Base-by-base conservation (phyloP, 2,329 filamentous ascomycete genomes). In the Helicocarpus griseus region DNA sequence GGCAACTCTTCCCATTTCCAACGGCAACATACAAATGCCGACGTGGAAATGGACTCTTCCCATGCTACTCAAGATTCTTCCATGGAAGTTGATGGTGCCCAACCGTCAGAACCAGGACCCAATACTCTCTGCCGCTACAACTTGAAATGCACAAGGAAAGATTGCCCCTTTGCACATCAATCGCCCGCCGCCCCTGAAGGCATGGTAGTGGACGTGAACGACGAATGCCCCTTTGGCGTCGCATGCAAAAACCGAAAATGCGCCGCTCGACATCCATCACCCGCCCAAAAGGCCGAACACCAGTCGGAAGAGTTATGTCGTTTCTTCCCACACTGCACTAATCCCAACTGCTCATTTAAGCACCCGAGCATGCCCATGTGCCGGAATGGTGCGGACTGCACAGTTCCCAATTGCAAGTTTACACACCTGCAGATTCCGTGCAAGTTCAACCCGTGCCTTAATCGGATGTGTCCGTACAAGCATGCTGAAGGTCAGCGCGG, bases 201-300 rank as follows among this genome's bases (percentile, higher is more conserved):
- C 26, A 80, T 79, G 2, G 78, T 83, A 0, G 77, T 97, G 53
- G 93, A 97, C 66, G 77, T 90, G 58, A 80, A 77, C 53, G 89
- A 95, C 62, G 76, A 79, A 17, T 98, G 93, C 73, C 79, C 79
- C 17, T 97, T 87, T 61, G 91, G 89, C 19, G 89, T 83, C 2
- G 89, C 89, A 7, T 98, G 93, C 81, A 95, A 93, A 73, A 98
- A 97, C 76, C 79, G 82, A 62, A 97, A 97, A 73, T 98, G 93
- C 65, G 87, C 86, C 7, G 90, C 80, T 28, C 87, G 89, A 53
- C 93, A 98, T 68, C 93, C 93, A 2, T 96, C 90, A 5, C 93
- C 93, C 1, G 89, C 91, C 5, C 80, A 86, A 60, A 87, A 83
- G 66, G 73, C 80, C 48, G 82, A 84, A 24, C 87, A 91, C 65